Conservation (phyloP, 305 asterid species). For the Solanum hybrid region DNA sequence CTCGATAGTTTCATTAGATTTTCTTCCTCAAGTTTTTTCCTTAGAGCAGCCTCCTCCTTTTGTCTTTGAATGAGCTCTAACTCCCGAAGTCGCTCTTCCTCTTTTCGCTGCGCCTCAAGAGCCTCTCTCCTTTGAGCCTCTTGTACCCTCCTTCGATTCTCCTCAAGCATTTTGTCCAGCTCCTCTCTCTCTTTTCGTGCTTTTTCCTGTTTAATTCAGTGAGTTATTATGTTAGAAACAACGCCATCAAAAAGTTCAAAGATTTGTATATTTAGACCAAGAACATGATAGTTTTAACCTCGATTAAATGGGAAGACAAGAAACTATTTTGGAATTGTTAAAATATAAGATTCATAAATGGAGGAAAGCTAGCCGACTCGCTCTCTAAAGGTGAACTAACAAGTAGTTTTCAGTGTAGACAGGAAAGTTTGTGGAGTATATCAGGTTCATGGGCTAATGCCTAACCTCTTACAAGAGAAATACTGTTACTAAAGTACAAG, state of each 20-base stretch:
- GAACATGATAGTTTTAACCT: not conserved
- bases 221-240: not conserved
- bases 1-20: slow-evolving; percentile 22
- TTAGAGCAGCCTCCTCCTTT: slow-evolving; percentile 74
- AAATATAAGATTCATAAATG: not conserved
- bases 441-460: not conserved
- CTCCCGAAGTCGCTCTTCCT: slow-evolving; percentile 77
- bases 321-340: not conserved
- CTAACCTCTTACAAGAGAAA: not conserved
- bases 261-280: not conserved
- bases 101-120: slow-evolving; percentile 66
- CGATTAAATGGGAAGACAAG: not conserved
- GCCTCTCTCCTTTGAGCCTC: slow-evolving; percentile 89
- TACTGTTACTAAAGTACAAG: not conserved
- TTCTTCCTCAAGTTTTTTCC: slow-evolving; percentile 66
- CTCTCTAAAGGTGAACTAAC: not conserved
- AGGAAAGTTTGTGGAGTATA: not conserved
- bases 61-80: slow-evolving; percentile 83
- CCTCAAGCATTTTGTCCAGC: slow-evolving; percentile 92
- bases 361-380: not conserved
- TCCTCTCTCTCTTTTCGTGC: slow-evolving; percentile 89
- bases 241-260: not conserved
- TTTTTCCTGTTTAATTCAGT: slow-evolving; percentile 48
- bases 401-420: not conserved
- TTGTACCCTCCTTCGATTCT: slow-evolving; percentile 82